Evolutionary conservation across 1,284 basidiomycete genomes (phyloP), one percentile per base, ranked within the genome.

Genomic region (Ganoderma meredithae): DNA sequence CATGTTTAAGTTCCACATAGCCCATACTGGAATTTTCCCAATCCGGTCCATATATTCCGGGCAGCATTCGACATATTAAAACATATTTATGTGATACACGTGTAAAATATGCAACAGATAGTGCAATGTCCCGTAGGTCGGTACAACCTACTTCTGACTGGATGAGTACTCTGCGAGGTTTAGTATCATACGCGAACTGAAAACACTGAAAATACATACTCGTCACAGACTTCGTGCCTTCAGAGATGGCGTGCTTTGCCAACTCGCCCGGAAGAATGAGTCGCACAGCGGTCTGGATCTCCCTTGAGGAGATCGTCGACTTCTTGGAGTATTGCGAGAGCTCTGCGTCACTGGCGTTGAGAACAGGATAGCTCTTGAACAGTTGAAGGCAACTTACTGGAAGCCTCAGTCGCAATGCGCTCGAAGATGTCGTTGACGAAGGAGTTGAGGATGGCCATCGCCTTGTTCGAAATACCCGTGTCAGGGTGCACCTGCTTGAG

Each of bases 191-290:
- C 8, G 15, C 4, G 13, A 13, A 47, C n/a, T 47, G 36, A 8
- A 8, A 25, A 13, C 8, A 25, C 9, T 25, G 7, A 27, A 60
- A 25, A 25, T 12, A 76, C 77, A 65, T 64, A 79, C 77, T 80
- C 55, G 79, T 80, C 41, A 80, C 79, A 10, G 79, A 80, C 83
- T 91, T 92, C 69, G 90, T 92, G 56, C 93, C 93, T 82, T 95
- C 93, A 25, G 91, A 93, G 82, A 95, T 92, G 77, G 91, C 92
- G 82, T 94, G 92, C 87, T 93, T 94, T 75, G 90, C 89, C 66
- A 92, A 83, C 81, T 93, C 90, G 79, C 90, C 90, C 64, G 90
- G 90, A 44, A 92, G 84, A 80, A 92, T 90, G 70, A 92, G 84
- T 68, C 90, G 86, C 69, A 90, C 89, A 64, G 87, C 81, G n/a